Percentiles rank a stretch among this genome's conserved stretches.
phyloP scores from a whole-genome alignment of 352 stramenopile species.

The Globisporangium yorkense region DNA sequence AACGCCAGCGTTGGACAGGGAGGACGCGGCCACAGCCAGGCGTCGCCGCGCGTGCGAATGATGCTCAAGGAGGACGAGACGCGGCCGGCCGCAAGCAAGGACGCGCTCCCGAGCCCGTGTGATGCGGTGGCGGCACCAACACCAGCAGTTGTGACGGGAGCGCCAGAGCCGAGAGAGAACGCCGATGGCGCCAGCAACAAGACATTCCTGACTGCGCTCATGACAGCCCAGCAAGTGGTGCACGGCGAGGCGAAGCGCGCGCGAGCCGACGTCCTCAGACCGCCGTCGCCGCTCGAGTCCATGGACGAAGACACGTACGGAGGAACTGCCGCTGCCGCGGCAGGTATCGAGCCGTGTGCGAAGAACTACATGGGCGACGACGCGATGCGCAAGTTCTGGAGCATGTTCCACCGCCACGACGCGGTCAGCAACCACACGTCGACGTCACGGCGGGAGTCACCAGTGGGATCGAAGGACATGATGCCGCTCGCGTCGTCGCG shows the following conservation, averaged over 20 bases:
- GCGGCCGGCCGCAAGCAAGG: background rate
- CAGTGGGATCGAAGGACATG: background rate
- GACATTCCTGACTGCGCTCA: conserved; percentile 48
- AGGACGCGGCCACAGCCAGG: background rate
- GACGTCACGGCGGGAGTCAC: background rate
- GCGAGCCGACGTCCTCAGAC: conserved; percentile 20
- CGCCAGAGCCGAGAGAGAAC: background rate
- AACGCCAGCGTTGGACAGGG: background rate
- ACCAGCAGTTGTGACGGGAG: background rate
- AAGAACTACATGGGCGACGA: conserved; percentile 60
- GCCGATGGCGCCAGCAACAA: conserved; percentile 6
- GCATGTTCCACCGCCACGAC: conserved; percentile 67
- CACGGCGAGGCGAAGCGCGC: background rate
- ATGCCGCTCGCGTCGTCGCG: conserved; percentile 16
- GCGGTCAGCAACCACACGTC: conserved; percentile 44
- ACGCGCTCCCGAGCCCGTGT: background rate
- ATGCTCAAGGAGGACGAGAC: conserved; percentile 14
- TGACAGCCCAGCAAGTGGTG: conserved; percentile 15
- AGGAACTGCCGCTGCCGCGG: background rate
- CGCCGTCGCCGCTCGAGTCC: conserved; percentile 56
- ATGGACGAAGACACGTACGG: conserved; percentile 19
- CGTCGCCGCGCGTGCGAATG: conserved; percentile 19
- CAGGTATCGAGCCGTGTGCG: conserved; percentile 15
- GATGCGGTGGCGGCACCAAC: background rate
- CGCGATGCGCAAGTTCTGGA: conserved; percentile 60